A percentile compares a stretch with the other conserved stretches of the same genome.
These are phyloP conservation scores for Esteya vermicola DNA, from an alignment of 2,329 filamentous ascomycete species.

Conservation along the genomic window DNA sequence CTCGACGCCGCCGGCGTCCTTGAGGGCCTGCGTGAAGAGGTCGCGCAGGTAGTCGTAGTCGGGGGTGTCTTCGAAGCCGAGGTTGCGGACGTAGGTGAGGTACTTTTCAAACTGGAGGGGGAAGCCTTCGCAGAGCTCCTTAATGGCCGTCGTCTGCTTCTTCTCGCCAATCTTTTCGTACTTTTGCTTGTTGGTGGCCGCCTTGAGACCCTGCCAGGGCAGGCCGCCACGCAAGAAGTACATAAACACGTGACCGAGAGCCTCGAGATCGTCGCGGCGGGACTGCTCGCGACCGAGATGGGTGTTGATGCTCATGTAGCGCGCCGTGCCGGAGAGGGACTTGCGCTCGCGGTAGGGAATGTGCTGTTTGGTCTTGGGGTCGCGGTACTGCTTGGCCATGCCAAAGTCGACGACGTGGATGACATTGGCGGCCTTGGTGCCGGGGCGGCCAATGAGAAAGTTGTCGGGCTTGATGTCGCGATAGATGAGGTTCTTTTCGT, in stretches of 20 bases:
- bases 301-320: constrained; percentile 99
- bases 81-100: constrained; percentile 89
- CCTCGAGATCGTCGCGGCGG: constrained; percentile 87
- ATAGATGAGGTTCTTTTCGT: constrained; percentile 99
- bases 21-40: constrained; percentile 88
- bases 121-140: constrained; percentile 92
- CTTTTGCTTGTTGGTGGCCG: constrained; percentile 40
- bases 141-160: constrained; percentile 96
- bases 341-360: constrained; percentile 96
- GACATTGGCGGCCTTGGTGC: constrained; percentile 89
- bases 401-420: constrained; percentile 98
- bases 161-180: constrained; percentile 99
- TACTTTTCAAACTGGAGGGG: constrained; percentile 98
- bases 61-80: constrained; percentile 95
- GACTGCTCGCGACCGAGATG: constrained; percentile 94
- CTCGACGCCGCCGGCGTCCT: constrained; percentile 86
- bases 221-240: constrained; percentile 60
- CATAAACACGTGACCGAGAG: constrained; percentile 62
- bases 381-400: constrained; percentile 98
- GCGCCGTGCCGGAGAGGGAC: constrained; percentile 86
- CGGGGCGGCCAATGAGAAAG: constrained; percentile 87
- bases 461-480: constrained; percentile 99
- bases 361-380: constrained; percentile 98
- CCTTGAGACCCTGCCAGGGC: constrained; percentile 39
- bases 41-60: constrained; percentile 97